Evolutionary conservation across 345 rosid species (phyloP), one percentile per base, ranked within the genome.

Genomic region (Rhodamnia argentea): DNA sequence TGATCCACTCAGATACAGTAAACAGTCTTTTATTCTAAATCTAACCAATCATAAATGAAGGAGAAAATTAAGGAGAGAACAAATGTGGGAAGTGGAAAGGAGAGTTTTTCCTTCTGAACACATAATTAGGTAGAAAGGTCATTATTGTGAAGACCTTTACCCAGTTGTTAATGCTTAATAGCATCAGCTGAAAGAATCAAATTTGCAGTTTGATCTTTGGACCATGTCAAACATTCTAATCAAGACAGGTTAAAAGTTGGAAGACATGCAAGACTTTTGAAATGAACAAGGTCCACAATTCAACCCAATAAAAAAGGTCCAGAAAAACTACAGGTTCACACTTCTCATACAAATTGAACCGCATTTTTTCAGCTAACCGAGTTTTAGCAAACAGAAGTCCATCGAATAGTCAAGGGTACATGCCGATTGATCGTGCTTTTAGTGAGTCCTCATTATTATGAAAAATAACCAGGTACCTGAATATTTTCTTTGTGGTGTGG

Each of bases 401-500:
- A 32, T 13, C 10, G 7, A 70, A 18, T 18, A 70, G 26, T 37
- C 47, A 37, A 70, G 78, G 7, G 78, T 70, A 58, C 52, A 83
- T 84, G 62, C 75, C 37, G 64, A 85, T 52, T 62, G 44, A 37
- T 42, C 47, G 1, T 37, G 47, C 23, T 70, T 70, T 83, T 60
- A 29, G 24, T 6, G 8, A 18, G 40, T 32, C 86, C 86, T 85
- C 50, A 32, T 23, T 70, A 76, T 59, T 82, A 81, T 32, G 18
- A 15, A 23, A 59, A 82, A 53, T 12, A 27, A 64, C 87, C 14
- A 11, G 58, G 88, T 93, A 96, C 99, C 97, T 94, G 95, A 87
- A 94, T 93, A 89, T 88, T 94, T 88, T 92, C 98, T 91, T 93
- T 96, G 89, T 92, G 92, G 88, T 96, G 99, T 86, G 99, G 98